These are phyloP conservation scores for Raddia distichophylla DNA, from an alignment of 176 grass and related monocot species.

Conservation along the genomic window DNA sequence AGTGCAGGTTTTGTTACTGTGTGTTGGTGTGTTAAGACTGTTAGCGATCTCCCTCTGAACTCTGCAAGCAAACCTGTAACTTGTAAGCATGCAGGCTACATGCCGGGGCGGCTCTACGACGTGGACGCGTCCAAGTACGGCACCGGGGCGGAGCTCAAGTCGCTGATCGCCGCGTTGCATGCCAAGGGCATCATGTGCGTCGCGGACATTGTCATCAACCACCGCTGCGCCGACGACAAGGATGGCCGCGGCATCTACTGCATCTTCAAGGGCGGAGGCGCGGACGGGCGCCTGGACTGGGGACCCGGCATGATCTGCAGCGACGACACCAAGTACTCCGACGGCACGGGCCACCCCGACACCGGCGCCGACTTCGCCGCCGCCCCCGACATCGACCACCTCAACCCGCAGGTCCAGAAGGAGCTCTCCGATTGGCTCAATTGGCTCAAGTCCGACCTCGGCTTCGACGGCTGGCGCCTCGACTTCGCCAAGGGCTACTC, in stretches of 20 bases:
- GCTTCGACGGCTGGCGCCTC: conserved; percentile 64
- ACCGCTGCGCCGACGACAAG: conserved; percentile 61
- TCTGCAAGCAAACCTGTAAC: not conserved
- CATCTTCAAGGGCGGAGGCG: conserved; percentile 63
- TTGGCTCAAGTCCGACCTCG: conserved; percentile 61
- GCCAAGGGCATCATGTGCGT: conserved; percentile 48
- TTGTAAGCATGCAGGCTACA: conserved; percentile 46
- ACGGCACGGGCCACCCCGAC: conserved; percentile 61
- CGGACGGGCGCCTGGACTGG: conserved; percentile 62
- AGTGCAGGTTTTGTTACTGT: too few relatives aligned
- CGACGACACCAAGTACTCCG: conserved; percentile 57
- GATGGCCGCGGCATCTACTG: conserved; percentile 64
- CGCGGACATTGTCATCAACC: conserved; percentile 67
- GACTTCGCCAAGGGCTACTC: conserved; percentile 64
- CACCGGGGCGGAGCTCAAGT: conserved; percentile 38
- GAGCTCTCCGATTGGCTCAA: conserved; percentile 72
- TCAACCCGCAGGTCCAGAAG: conserved; percentile 51
- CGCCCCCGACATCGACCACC: conserved; percentile 69
- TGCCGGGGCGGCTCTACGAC: conserved; percentile 66
- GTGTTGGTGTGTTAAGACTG: too few relatives aligned
- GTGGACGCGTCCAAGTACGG: conserved; percentile 60
- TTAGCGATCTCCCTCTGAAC: too few relatives aligned
- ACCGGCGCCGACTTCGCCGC: conserved; percentile 44
- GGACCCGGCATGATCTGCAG: conserved; percentile 63
- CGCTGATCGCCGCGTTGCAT: conserved; percentile 41